Evolutionary conservation across 2,329 filamentous ascomycete species (phyloP), one percentile per base, ranked within the genome.

Genomic region (Periconia macrospinosa): DNA sequence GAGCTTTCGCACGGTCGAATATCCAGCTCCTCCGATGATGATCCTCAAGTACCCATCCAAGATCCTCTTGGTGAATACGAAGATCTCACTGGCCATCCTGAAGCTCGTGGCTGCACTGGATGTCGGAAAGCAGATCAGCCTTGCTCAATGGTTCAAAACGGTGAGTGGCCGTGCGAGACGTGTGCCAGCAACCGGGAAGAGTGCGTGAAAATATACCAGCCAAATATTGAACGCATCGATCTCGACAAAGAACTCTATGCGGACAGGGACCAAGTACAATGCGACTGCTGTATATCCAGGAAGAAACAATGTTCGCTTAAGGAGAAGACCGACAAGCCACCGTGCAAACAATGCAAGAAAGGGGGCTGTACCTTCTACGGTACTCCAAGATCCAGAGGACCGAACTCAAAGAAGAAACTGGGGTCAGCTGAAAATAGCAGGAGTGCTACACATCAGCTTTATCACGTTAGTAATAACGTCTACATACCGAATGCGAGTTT

Each of bases 221-320:
- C 33, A 13, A 13, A 47, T 60, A 6, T 49, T 18, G 27, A 55
- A 1, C 59, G 68, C 2, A 55, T 63, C 20, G 51, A 55, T 15
- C 58, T 71, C 1, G 57, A 69, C 18, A 47, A 59, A 3, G 54
- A 66, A 0, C 46, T 60, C 5, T 69, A 65, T 46, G 54, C 56
- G 7, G 41, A 63, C 19, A 42, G 67, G 10, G 59, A 59, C 18
- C 54, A 57, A 42, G 17, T 49, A 1, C 18, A 57, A 1, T 75
- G 72, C 45, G 70, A 65, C 1, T 45, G 57, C 7, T 75, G 72
- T 37, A 66, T 68, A 3, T 45, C 47, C 3, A 53, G 53, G 3
- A 70, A 65, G 30, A 68, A 62, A 52, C 53, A 54, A 19, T 75
- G 72, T 47, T 72, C 68, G 7, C 51, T 73, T 1, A 72, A 67